Evolutionary conservation across 768 basidiomycete genomes (phyloP), one percentile per base, ranked within the genome.

Genomic region (Hygrocybe coccinea): DNA sequence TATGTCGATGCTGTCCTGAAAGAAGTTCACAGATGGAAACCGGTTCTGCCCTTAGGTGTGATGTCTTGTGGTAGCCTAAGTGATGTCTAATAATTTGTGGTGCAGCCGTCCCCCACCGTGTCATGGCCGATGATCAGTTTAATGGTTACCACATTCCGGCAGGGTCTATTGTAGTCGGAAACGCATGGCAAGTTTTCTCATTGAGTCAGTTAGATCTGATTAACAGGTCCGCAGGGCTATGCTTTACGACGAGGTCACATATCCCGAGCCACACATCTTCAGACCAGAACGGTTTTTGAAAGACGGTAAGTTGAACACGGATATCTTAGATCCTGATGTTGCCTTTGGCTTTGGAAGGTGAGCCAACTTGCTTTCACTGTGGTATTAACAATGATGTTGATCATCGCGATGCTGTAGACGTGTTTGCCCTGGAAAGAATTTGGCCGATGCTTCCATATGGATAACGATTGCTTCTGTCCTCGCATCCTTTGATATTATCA

Each of bases 221-320:
- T 17, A 17, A 38, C 17, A 25, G 10, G 17, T 22, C 35, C 15
- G 15, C 48, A 74, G 74, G 72, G 62, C 65, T 11, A 70, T 76
- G 60, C 62, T 67, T 7, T 66, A 69, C 39, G 62, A 74, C 57
- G 65, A 71, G 38, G 60, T 67, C 15, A 62, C 63, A 29, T 74
- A 73, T 53, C 70, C 72, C 9, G 61, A 74, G 12, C 71, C 74
- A 24, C 34, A 58, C 17, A 57, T 56, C n/a, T 82, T 76, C 61
- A 70, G 67, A 7, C 81, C 81, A 7, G 76, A 74, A 25, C 74
- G 81, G 7, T 81, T 75, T 67, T 63, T 80, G 19, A 60, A 69
- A 15, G 69, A 77, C 53, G 75, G 74, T 17, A 69, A 72, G 19
- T 62, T 74, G 3, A 59, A 71, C 53, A 62, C 64, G 15, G 63